A percentile compares a stretch with the other conserved stretches of the same genome.
phyloP scores from a whole-genome alignment of 2,329 filamentous ascomycete species.

The Colletotrichum sp. region DNA sequence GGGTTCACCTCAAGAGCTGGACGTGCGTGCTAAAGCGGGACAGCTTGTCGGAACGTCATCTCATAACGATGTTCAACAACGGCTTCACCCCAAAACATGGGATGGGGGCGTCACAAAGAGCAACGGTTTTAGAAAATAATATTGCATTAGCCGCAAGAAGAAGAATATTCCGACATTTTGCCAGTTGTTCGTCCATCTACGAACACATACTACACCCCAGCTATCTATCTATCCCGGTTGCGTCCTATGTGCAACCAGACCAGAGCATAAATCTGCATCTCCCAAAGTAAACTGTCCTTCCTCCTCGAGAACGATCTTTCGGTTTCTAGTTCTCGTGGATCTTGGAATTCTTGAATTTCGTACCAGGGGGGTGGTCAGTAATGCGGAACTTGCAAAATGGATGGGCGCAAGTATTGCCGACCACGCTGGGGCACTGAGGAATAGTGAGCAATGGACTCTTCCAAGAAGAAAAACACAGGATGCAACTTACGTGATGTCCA shows the following conservation, averaged over 20 bases:
- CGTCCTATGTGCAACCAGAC: background rate
- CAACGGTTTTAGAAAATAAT: background rate
- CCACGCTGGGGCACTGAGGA: conserved; percentile 57
- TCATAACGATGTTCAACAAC: background rate
- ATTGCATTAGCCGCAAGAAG: background rate
- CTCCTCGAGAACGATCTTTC: background rate
- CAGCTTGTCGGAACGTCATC: background rate
- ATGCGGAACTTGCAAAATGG: conserved; percentile 60
- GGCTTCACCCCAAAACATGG: background rate
- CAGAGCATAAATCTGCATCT: background rate
- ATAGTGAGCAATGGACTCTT: background rate
- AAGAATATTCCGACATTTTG: background rate
- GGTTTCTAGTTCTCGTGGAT: conserved; percentile 35
- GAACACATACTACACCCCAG: background rate
- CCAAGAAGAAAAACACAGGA: no score
- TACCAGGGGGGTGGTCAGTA: conserved; percentile 62
- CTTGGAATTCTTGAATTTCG: conserved; percentile 48
- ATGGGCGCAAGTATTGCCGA: conserved; percentile 55
- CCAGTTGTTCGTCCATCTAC: background rate
- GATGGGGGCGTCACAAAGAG: background rate
- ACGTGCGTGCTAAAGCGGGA: background rate
- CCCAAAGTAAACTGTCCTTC: background rate
- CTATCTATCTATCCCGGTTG: background rate
- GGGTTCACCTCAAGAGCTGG: background rate
- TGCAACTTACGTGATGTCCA: conserved; percentile 61